Conservation (phyloP, 108 stramenopile genomes). For the Skeletonema costatum region DNA sequence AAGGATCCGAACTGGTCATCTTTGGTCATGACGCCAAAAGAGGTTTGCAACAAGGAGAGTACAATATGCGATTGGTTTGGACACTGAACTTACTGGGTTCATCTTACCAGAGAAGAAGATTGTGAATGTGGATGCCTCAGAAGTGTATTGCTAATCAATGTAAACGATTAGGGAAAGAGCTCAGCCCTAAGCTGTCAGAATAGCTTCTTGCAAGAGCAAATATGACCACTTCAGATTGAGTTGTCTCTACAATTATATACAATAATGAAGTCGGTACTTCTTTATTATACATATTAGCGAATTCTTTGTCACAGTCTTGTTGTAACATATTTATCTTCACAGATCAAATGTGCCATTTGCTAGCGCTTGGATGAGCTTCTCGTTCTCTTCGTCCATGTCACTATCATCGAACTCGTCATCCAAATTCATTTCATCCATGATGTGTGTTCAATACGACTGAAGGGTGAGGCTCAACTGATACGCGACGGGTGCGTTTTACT, state of each 20-base stretch:
- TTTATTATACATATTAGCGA: not conserved
- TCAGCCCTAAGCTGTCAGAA: too few relatives aligned
- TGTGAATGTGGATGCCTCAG: conserved; percentile 62
- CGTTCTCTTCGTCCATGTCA: not conserved
- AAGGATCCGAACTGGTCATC: conserved; percentile 66
- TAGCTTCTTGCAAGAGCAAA: too few relatives aligned
- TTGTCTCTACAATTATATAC: too few relatives aligned
- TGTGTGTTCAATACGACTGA: not conserved
- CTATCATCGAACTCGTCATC: not conserved
- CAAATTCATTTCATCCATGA: not conserved
- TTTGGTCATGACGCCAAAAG: conserved; percentile 94
- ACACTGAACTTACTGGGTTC: conserved; percentile 86
- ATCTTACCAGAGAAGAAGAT: conserved; percentile 67
- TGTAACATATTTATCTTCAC: too few relatives aligned
- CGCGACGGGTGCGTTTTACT: not conserved
- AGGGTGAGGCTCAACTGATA: not conserved
- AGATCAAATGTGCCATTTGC: not conserved
- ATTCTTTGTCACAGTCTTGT: too few relatives aligned
- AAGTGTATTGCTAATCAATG: conserved; percentile 39
- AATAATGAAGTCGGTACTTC: not conserved
- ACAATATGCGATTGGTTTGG: conserved; percentile 79
- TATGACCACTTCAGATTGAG: too few relatives aligned
- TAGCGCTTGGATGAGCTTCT: not conserved
- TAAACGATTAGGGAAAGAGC: conserved; percentile 7
- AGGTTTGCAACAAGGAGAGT: conserved; percentile 63